Evolutionary conservation across 108 stramenopile genomes (phyloP), one percentile per base, ranked within the genome.

Genomic region (Aureococcus anophagefferens): DNA sequence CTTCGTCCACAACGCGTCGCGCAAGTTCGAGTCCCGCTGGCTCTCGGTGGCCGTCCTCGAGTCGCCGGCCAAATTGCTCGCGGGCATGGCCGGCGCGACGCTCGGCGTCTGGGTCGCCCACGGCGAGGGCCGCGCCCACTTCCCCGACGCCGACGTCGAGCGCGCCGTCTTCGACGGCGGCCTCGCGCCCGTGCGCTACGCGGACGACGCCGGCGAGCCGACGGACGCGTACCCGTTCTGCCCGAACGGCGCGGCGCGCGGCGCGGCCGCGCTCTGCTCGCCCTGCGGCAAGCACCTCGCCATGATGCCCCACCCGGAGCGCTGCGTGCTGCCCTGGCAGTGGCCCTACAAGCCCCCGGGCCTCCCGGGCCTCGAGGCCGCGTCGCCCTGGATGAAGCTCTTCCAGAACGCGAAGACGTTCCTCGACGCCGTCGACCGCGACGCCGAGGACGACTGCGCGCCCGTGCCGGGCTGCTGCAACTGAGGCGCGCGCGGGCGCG

Each of bases 261-360:
- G 98, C 51, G 92, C 98, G 72, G 95, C 98, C 59, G 98, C 94
- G 25, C 83, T 99, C n/a, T 96, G 95, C 77, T 97, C 96, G n/a
- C 92, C 90, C 64, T 94, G 96, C 74, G 98, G 98, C 51, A 85
- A 97, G 16, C 96, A 98, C 84, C 80, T 99, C 30, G 98, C 98
- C 30, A 81, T 99, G 83, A 99, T 99, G 98, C 98, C 98, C 33
- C 98, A 99, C 73, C 98, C 98, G 35, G 97, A 99, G 81, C 89
- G 98, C 64, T 90, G 93, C 46, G 95, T 95, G 80, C 91, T 91
- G 16, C 80, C 85, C 35, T 99, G 98, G 98, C 98, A 99, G 86
- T 94, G 93, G 94, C 98, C 98, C 9, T 97, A n/a, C 51, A 13
- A 76, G 74, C 13, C 78, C 77, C 33, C 40, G 40, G 40, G 13